phyloP scores from a whole-genome alignment of 2,329 filamentous ascomycete genomes.

The Talaromyces atroroseus region DNA sequence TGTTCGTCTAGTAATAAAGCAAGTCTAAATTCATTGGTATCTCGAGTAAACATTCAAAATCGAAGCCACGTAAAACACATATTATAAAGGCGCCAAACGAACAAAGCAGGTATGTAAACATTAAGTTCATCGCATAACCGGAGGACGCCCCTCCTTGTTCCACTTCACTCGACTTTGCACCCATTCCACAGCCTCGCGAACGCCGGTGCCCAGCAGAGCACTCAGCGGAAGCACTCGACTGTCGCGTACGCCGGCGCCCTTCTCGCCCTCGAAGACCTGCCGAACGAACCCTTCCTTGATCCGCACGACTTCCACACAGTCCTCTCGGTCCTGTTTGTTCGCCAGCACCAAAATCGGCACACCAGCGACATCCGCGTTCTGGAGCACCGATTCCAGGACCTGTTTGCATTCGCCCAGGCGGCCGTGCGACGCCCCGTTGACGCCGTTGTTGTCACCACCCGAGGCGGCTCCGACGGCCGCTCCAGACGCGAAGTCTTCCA shows the following conservation, averaged over 20 bases:
- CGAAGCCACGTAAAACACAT: not conserved
- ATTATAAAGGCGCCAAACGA: not conserved
- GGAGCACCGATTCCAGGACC: conserved; percentile 84
- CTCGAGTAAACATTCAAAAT: conserved; percentile 6
- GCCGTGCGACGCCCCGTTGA: conserved; percentile 29
- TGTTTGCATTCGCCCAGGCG: conserved; percentile 81
- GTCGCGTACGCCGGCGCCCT: conserved; percentile 78
- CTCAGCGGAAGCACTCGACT: conserved; percentile 86
- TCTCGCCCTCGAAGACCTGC: conserved; percentile 92
- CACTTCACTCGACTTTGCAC: conserved; percentile 84
- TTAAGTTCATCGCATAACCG: conserved; percentile 64
- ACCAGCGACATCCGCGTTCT: conserved; percentile 80
- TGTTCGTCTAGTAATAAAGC: not conserved
- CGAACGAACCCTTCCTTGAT: conserved; percentile 97
- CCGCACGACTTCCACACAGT: conserved; percentile 92
- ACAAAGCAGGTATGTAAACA: not conserved
- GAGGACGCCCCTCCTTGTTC: conserved; percentile 90
- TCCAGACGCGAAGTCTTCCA: conserved; percentile 45
- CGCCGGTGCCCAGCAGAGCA: conserved; percentile 75
- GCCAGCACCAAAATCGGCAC: conserved; percentile 88
- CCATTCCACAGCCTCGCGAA: conserved; percentile 96
- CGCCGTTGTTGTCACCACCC: not conserved
- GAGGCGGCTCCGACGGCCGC: conserved; percentile 17
- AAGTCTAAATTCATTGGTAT: conserved; percentile 8
- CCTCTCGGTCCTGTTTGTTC: conserved; percentile 96